Conservation (phyloP, 305 asterid species). For the Striga hermonthica region DNA sequence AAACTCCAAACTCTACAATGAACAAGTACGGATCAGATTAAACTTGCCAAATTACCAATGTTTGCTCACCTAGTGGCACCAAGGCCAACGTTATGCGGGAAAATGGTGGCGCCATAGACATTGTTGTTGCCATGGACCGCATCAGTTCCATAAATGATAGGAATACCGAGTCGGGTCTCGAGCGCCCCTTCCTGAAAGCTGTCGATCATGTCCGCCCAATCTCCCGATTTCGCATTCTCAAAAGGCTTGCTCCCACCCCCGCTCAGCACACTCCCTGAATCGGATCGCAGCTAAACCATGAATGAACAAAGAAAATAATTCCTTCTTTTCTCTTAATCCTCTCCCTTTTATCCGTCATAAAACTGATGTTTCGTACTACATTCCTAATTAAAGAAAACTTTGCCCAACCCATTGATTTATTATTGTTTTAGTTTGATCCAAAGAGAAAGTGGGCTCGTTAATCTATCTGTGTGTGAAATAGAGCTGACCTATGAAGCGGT, state of each 20-base stretch:
- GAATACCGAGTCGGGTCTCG: slow-evolving; percentile 76
- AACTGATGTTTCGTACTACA: too few species aligned
- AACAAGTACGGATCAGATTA: slow-evolving; percentile 10
- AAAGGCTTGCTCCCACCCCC: slow-evolving; percentile 90
- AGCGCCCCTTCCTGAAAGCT: slow-evolving; percentile 69
- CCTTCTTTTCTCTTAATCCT: too few species aligned
- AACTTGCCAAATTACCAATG: background rate
- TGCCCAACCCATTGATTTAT: background rate
- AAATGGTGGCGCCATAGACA: slow-evolving; percentile 85
- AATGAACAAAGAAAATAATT: too few species aligned
- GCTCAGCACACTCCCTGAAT: slow-evolving; percentile 80
- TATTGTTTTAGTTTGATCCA: background rate
- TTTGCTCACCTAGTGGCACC: slow-evolving; percentile 80
- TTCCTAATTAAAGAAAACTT: background rate
- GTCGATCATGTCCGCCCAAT: slow-evolving; percentile 87
- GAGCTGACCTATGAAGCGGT: slow-evolving; percentile 61
- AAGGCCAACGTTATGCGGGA: slow-evolving; percentile 89
- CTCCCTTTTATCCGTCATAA: too few species aligned
- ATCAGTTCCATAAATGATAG: slow-evolving; percentile 76
- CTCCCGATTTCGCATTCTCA: slow-evolving; percentile 70
- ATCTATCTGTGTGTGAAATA: background rate
- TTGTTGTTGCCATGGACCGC: slow-evolving; percentile 95
- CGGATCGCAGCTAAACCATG: background rate
- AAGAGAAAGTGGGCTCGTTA: too few species aligned
- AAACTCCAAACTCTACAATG: background rate